A percentile compares a stretch with the other conserved stretches of the same genome.
phyloP scores from a whole-genome alignment of 805 yeast species.

The Cyberlindnera euphorbiiphila region DNA sequence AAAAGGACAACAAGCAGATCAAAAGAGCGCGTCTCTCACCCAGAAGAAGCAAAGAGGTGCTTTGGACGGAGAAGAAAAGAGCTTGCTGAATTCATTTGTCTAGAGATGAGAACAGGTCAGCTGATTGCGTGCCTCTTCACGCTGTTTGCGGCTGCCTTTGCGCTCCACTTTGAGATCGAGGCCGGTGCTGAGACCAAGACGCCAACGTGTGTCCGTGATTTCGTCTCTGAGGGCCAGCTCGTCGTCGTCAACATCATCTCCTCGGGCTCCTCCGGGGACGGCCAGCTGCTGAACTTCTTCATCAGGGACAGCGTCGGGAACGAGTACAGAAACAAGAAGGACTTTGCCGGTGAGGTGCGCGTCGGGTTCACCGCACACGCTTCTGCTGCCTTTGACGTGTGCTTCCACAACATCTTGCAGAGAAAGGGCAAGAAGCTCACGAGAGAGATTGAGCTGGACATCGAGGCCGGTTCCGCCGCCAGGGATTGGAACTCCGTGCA shows the following conservation, averaged over 20 bases:
- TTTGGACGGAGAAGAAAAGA: no score
- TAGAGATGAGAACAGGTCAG: slow-evolving; percentile 16
- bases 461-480: slow-evolving; percentile 94
- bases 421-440: slow-evolving; percentile 41
- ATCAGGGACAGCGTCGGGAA: slow-evolving; percentile 81
- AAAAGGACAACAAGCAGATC: slow-evolving; percentile 15
- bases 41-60: slow-evolving; percentile 1
- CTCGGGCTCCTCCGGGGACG: slow-evolving; percentile 77
- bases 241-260: slow-evolving; percentile 82
- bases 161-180: slow-evolving; percentile 50
- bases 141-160: slow-evolving; percentile 25
- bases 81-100: background rate
- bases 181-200: slow-evolving; percentile 40
- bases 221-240: slow-evolving; percentile 76
- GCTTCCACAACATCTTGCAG: slow-evolving; percentile 67
- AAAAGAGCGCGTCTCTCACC: slow-evolving; percentile 2
- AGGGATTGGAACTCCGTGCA: slow-evolving; percentile 97
- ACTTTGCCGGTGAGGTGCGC: slow-evolving; percentile 65
- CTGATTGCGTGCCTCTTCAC: slow-evolving; percentile 16
- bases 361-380: slow-evolving; percentile 84
- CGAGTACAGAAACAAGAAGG: slow-evolving; percentile 74
- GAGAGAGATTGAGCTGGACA: slow-evolving; percentile 83
- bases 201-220: slow-evolving; percentile 89
- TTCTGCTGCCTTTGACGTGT: slow-evolving; percentile 83
- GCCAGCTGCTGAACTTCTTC: slow-evolving; percentile 67